Evolutionary conservation across 495 filamentous ascomycete species (phyloP).

Genomic region (Lindgomyces ingoldianus): DNA sequence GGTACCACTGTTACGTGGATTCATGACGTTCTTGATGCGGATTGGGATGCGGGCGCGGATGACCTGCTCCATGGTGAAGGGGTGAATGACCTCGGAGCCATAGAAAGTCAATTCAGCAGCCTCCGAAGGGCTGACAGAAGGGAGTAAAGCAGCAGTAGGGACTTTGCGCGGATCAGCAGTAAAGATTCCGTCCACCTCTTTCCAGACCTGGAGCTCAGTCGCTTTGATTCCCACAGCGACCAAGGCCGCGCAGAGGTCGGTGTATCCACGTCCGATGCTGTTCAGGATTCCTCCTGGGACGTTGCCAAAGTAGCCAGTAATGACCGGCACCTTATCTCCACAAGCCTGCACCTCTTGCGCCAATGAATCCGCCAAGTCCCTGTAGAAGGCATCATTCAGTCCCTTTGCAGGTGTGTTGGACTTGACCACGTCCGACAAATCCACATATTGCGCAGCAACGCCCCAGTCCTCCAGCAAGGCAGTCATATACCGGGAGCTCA

Average conservation of each 20-base stretch:
- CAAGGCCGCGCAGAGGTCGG: slow-evolving; percentile 56
- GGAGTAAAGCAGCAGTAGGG: slow-evolving; percentile 52
- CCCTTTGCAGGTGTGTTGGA: slow-evolving; percentile 57
- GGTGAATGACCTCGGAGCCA: slow-evolving; percentile 80
- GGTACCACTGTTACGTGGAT: slow-evolving; percentile 83
- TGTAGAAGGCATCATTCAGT: slow-evolving; percentile 80
- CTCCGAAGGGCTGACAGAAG: slow-evolving; percentile 54
- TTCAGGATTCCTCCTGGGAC: slow-evolving; percentile 53
- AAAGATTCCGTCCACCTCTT: slow-evolving; percentile 60
- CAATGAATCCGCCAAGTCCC: slow-evolving; percentile 63
- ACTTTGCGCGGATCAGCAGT: slow-evolving; percentile 59
- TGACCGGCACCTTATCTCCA: slow-evolving; percentile 53
- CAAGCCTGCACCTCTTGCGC: slow-evolving; percentile 68
- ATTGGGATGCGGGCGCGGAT: slow-evolving; percentile 90
- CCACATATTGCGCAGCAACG: slow-evolving; percentile 81
- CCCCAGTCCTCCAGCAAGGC: slow-evolving; percentile 74
- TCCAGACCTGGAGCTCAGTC: slow-evolving; percentile 57
- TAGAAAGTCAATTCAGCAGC: slow-evolving; percentile 59
- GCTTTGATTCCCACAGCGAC: slow-evolving; percentile 52
- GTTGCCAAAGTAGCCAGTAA: slow-evolving; percentile 53
- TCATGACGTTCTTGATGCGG: slow-evolving; percentile 98
- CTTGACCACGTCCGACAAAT: slow-evolving; percentile 74
- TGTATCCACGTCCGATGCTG: slow-evolving; percentile 54
- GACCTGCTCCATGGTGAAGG: slow-evolving; percentile 97
- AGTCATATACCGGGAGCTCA: slow-evolving; percentile 86